Evolutionary conservation across 2,329 filamentous ascomycete species (phyloP).

Genomic region (Didymella pinodella): DNA sequence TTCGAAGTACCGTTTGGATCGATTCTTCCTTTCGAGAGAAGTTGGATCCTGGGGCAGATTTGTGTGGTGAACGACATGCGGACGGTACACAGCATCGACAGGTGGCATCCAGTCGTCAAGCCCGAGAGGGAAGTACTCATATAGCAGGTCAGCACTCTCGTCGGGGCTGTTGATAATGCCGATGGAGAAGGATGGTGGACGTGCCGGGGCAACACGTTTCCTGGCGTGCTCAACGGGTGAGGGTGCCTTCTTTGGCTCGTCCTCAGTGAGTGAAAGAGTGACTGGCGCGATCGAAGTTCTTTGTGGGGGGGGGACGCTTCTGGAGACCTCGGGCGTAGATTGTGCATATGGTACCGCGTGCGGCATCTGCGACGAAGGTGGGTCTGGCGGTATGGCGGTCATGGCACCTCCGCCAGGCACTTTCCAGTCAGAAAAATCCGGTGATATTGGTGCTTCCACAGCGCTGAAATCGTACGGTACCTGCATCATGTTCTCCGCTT

Average conservation of each 20-base stretch:
- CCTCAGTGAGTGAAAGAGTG: conserved; percentile 64
- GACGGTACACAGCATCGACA: conserved; percentile 87
- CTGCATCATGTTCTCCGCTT: conserved; percentile 49
- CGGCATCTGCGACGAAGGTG: conserved; percentile 46
- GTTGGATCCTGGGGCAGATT: conserved; percentile 58
- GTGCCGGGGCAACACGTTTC: conserved; percentile 50
- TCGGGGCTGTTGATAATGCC: conserved; percentile 67
- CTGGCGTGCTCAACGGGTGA: conserved; percentile 46
- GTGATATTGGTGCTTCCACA: conserved; percentile 52
- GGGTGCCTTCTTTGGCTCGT: conserved; percentile 57
- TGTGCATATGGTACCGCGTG: conserved; percentile 56
- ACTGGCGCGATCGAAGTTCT: conserved; percentile 59
- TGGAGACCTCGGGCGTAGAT: conserved; percentile 62
- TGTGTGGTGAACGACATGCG: conserved; percentile 93
- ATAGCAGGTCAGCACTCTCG: conserved; percentile 83
- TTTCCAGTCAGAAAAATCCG: conserved; percentile 57
- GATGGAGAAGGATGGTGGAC: conserved; percentile 57
- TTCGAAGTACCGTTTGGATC: conserved; percentile 60
- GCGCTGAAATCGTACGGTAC: conserved; percentile 54
- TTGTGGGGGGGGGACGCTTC: conserved; percentile 48
- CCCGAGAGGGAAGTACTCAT: conserved; percentile 93
- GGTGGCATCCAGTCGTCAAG: conserved; percentile 93
- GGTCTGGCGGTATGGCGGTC: conserved; percentile 54
- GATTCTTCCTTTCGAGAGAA: conserved; percentile 53
- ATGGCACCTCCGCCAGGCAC: conserved; percentile 51